phyloP scores from a whole-genome alignment of 2,329 filamentous ascomycete genomes.

The Colletotrichum sansevieriae region DNA sequence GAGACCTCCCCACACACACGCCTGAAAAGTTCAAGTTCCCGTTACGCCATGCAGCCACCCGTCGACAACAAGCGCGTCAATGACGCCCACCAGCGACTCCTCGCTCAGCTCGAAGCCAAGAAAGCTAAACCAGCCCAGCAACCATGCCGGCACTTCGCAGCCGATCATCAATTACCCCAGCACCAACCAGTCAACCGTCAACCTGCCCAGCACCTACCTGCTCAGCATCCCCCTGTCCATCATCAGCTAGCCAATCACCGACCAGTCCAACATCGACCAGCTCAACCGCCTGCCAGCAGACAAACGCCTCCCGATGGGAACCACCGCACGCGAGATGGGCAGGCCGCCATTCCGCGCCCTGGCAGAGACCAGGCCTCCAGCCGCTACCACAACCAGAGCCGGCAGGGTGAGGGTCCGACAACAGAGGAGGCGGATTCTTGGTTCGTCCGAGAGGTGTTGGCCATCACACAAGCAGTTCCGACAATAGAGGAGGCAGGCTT shows the following conservation, averaged over 20 bases:
- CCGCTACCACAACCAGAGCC: neutral
- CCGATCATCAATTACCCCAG: neutral
- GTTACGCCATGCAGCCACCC: conserved; percentile 1
- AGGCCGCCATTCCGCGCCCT: neutral
- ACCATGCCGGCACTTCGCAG: neutral
- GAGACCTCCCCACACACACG: conserved; percentile 1
- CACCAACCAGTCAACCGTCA: conserved; percentile 3
- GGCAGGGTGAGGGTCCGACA: neutral
- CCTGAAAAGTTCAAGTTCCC: neutral
- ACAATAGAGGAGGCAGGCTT: conserved; percentile 4
- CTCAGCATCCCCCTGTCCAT: neutral
- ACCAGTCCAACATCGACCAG: conserved; percentile 1
- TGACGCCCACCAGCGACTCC: conserved; percentile 2
- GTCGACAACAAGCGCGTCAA: conserved; percentile 7
- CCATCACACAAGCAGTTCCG: neutral
- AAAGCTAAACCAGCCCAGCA: neutral
- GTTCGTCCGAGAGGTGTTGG: conserved; percentile 1
- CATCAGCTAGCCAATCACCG: neutral
- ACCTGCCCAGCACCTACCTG: conserved; percentile 1
- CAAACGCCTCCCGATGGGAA: neutral
- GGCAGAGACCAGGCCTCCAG: neutral
- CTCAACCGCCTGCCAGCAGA: neutral
- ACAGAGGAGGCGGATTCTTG: neutral
- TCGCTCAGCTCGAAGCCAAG: neutral
- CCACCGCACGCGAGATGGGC: neutral